A percentile compares a stretch with the other conserved stretches of the same genome.
Evolutionary conservation across 2,329 filamentous ascomycete genomes (phyloP).

Genomic region (Sclerotinia minor): DNA sequence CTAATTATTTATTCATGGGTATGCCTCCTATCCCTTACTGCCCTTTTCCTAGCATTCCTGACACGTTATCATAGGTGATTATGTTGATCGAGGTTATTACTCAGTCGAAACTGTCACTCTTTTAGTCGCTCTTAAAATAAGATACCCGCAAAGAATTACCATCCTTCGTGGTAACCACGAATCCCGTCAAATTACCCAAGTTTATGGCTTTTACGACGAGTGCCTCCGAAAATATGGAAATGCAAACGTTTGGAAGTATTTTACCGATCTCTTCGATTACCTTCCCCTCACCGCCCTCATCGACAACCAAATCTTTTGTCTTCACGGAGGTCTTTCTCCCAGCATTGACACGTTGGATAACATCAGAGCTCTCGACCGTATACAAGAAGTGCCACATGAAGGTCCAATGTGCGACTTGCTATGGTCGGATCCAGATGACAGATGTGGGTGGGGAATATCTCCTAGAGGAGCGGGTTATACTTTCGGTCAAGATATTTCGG

Average conservation of each 20-base stretch:
- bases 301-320: constrained; percentile 98
- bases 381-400: constrained; percentile 97
- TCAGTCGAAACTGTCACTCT: constrained; percentile 97
- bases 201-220: constrained; percentile 99
- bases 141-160: constrained; percentile 96
- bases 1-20: constrained; percentile 99
- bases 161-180: constrained; percentile 99
- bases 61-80: constrained; percentile 67
- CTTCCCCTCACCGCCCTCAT: constrained; percentile 95
- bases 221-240: constrained; percentile 99
- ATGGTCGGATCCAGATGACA: constrained; percentile 97
- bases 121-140: constrained; percentile 94
- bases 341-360: constrained; percentile 95
- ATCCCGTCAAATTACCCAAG: constrained; percentile 97
- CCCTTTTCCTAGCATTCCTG: constrained; percentile 27
- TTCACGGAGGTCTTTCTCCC: constrained; percentile 95
- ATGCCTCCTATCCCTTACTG: constrained; percentile 42
- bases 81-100: constrained; percentile 98
- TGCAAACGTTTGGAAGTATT: constrained; percentile 99
- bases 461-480: constrained; percentile 93
- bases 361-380: constrained; percentile 90
- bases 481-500: constrained; percentile 94
- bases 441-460: constrained; percentile 94
- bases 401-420: constrained; percentile 97
- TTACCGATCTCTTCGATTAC: constrained; percentile 98